Conservation (phyloP, 2,329 filamentous ascomycete species). For the Seiridium unicorne region DNA sequence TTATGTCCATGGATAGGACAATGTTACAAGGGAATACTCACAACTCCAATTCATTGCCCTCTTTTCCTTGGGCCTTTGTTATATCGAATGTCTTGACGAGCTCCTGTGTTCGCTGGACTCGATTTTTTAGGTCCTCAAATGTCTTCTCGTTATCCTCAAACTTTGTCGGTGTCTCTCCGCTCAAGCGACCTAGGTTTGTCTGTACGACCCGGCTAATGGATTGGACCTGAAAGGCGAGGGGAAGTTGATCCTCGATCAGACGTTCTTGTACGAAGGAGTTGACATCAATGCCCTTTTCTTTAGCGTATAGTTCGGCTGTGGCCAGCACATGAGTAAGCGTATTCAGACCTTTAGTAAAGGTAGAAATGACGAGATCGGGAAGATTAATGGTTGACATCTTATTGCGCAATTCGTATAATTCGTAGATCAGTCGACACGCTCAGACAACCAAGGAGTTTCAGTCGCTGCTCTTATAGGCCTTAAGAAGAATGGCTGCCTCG, state of each 20-base stretch:
- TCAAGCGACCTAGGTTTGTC: background rate
- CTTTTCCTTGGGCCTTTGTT: background rate
- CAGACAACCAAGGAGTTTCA: no score
- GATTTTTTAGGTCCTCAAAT: slow-evolving; percentile 29
- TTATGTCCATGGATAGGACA: background rate
- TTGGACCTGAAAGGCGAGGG: slow-evolving; percentile 21
- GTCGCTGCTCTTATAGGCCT: no score
- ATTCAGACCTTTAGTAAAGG: background rate
- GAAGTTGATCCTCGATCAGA: slow-evolving; percentile 38
- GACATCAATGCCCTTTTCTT: slow-evolving; percentile 14
- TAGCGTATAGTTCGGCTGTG: slow-evolving; percentile 29
- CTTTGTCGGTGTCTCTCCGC: background rate
- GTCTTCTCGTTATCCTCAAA: slow-evolving; percentile 26
- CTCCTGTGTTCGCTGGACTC: slow-evolving; percentile 28
- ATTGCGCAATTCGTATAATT: no score
- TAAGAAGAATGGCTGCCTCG: no score
- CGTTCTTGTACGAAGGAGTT: slow-evolving; percentile 24
- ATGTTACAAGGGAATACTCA: background rate
- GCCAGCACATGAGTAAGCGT: slow-evolving; percentile 25
- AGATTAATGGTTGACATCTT: background rate
- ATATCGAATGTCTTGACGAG: slow-evolving; percentile 12
- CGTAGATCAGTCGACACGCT: no score
- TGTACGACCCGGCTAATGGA: background rate
- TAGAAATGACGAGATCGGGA: background rate
- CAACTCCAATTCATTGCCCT: background rate